A percentile compares a stretch with the other conserved stretches of the same genome.
These are phyloP conservation scores for Nepenthes alata DNA, from an alignment of 179 eudicot genomes.

Conservation along the genomic window DNA sequence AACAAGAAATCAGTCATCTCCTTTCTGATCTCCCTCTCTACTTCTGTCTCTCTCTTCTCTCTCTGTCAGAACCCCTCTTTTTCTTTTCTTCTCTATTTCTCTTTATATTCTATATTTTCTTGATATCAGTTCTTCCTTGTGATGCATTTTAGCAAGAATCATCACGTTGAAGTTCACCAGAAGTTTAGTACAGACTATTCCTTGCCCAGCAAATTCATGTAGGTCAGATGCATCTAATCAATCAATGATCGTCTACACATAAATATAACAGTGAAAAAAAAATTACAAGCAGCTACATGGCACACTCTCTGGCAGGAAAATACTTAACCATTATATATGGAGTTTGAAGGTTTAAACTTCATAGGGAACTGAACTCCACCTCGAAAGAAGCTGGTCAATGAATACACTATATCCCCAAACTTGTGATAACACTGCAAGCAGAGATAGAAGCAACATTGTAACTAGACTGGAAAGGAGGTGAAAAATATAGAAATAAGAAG, in stretches of 20 bases:
- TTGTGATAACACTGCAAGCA: conserved; percentile 66
- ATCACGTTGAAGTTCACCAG: neutral
- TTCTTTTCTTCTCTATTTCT: no score
- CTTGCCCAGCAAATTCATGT: neutral
- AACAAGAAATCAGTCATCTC: no score
- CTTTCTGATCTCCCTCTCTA: no score
- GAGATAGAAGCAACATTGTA: conserved; percentile 6
- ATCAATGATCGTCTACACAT: neutral
- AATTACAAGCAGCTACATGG: no score
- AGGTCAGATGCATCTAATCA: neutral
- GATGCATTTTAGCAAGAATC: neutral
- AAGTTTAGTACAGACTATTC: neutral
- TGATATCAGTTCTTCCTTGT: no score
- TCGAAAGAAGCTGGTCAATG: conserved; percentile 86
- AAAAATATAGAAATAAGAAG: neutral
- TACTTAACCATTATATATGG: conserved; percentile 27
- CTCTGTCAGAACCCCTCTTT: no score
- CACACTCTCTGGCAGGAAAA: neutral
- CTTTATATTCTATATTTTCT: no score
- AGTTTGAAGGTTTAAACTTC: conserved; percentile 28
- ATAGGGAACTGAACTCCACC: conserved; percentile 43
- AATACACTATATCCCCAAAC: conserved; percentile 86
- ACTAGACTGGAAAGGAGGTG: conserved; percentile 1
- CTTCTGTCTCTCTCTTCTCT: no score
- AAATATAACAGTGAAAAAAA: neutral